phyloP scores from a whole-genome alignment of 495 filamentous ascomycete species.

The Penicillium subrubescens region DNA sequence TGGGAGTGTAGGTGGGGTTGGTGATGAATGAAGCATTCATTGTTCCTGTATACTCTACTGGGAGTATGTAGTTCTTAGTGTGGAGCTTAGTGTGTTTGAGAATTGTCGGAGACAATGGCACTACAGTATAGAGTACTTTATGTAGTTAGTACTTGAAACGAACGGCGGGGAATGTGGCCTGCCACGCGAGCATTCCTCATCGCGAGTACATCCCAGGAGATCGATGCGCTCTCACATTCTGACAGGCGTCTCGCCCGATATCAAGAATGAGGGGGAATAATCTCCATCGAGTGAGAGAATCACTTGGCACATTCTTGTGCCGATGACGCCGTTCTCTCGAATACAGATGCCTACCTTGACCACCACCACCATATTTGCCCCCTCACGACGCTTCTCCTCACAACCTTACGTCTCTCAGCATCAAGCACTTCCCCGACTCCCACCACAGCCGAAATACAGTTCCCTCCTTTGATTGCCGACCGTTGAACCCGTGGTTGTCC shows the following conservation, averaged over 20 bases:
- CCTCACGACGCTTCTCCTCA: background rate
- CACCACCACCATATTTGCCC: background rate
- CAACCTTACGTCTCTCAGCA: background rate
- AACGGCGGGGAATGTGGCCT: conserved; percentile 7
- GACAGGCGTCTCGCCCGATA: background rate
- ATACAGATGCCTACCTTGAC: background rate
- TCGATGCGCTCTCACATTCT: conserved; percentile 15
- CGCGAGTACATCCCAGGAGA: background rate
- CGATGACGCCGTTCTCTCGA: background rate
- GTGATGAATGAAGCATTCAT: background rate
- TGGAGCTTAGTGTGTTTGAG: conserved; percentile 1
- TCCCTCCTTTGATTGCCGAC: conserved; percentile 1
- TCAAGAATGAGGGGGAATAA: background rate
- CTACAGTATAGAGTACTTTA: too few species aligned
- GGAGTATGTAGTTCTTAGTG: background rate
- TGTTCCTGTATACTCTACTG: background rate
- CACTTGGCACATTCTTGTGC: background rate
- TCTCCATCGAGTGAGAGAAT: background rate
- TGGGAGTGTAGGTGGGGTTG: background rate
- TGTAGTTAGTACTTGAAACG: background rate
- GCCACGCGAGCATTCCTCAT: conserved; percentile 4
- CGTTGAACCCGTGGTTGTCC: conserved; percentile 4
- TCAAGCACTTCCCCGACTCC: background rate
- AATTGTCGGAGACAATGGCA: background rate
- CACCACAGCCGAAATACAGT: background rate